Evolutionary conservation across 2,329 filamentous ascomycete genomes (phyloP), one percentile per base, ranked within the genome.

Genomic region (Daldinia eschscholtzii): DNA sequence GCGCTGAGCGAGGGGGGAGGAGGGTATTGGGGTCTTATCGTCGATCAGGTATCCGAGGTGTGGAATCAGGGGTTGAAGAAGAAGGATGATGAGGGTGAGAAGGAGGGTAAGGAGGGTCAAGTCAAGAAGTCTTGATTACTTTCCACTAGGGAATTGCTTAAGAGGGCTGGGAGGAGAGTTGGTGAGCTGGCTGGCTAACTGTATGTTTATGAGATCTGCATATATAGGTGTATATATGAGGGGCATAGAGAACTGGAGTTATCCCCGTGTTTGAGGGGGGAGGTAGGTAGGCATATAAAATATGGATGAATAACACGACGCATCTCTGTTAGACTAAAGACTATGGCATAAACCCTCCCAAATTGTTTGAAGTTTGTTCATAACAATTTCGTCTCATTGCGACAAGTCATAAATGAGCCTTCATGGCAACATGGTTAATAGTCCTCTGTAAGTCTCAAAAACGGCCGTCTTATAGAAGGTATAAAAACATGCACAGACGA

Each of bases 31-130:
- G 86, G 84, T 39, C 80, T 89, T 64, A 89, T 89, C 61, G 78
- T 84, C 68, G 85, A 87, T 7, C 87, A 89, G 77, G 80, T 89
- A 61, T 78, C 78, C n/a, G 87, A 89, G 70, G 87, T 87, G 12
- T 87, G 77, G 74, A 73, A 60, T 35, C 53, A 57, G 23, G 61
- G 68, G 50, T 62, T 62, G 10, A 73, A 72, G 68, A 74, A 75
- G 59, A 63, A 79, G 71, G 79, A 75, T 42, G 81, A 55, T 6
- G 67, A 42, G 44, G 67, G 67, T 10, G 70, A 70, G 46, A 72
- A 72, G 50, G 70, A 70, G 4, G 74, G 63, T 65, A 28, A 58
- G 42, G 59, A 44, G 53, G 26, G 37, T 2, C 56, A 67, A 15
- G 42, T 61, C 42, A 70, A 68, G 63, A 64, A 53, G 56, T 18